phyloP scores from a whole-genome alignment of 345 rosid genomes.

The Capsella bursapastoris region DNA sequence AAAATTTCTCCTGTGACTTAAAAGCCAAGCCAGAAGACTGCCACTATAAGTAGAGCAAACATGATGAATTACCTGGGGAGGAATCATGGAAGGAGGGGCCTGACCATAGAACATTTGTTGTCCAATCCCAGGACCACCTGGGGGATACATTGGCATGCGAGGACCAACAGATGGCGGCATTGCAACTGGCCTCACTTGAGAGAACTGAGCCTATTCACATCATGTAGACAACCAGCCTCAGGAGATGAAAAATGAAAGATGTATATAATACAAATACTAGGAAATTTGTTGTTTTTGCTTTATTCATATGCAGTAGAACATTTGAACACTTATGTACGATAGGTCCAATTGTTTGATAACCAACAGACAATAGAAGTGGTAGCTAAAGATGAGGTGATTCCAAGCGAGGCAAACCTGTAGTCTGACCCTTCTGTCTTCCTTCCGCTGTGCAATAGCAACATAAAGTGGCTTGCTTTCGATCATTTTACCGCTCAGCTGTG shows the following conservation, averaged over 20 bases:
- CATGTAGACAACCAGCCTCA: not conserved
- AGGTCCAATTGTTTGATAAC: not conserved
- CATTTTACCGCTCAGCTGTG: conserved; percentile 49
- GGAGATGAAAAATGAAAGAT: not conserved
- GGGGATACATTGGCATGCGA: conserved; percentile 84
- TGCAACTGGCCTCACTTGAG: conserved; percentile 80
- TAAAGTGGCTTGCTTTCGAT: conserved; percentile 45
- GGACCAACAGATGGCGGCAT: conserved; percentile 80
- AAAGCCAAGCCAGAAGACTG: no score
- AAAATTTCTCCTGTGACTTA: no score
- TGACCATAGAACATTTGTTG: conserved; percentile 90
- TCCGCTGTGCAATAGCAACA: conserved; percentile 47
- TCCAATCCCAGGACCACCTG: conserved; percentile 79
- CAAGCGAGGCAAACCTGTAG: conserved; percentile 43
- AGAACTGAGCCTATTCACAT: conserved; percentile 75
- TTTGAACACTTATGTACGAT: not conserved
- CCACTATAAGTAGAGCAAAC: not conserved
- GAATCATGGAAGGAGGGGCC: conserved; percentile 79
- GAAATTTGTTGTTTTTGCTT: conserved; percentile 36
- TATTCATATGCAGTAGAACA: not conserved
- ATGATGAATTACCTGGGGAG: conserved; percentile 63
- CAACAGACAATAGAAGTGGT: not conserved
- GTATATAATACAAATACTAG: conserved; percentile 9
- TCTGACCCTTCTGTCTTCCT: conserved; percentile 46
- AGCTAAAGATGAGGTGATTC: not conserved